These are phyloP conservation scores for Leccinum imitatum DNA, from an alignment of 768 basidiomycete species.

Conservation along the genomic window DNA sequence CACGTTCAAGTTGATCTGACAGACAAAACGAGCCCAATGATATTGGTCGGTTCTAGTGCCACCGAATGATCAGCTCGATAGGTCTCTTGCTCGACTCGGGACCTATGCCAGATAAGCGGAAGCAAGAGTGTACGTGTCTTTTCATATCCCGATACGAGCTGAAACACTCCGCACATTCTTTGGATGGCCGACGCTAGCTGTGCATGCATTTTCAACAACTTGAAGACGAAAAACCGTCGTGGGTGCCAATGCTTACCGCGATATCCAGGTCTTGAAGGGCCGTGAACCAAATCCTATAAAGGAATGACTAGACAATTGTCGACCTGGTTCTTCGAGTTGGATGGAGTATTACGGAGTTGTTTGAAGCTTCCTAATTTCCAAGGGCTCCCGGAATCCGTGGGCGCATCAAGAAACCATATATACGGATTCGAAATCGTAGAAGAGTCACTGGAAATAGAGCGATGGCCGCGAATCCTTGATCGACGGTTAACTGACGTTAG, in stretches of 20 bases:
- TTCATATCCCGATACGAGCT: constrained; percentile 17
- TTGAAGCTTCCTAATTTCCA: background rate
- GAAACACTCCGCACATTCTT: constrained; percentile 8
- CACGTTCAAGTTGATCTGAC: background rate
- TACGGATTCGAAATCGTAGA: background rate
- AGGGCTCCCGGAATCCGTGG: background rate
- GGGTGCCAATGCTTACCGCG: background rate
- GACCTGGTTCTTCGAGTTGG: background rate
- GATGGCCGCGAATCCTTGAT: constrained; percentile 13
- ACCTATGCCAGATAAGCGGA: background rate
- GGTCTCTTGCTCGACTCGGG: background rate
- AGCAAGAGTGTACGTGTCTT: background rate
- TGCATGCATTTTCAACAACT: background rate
- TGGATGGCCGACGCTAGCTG: constrained; percentile 6
- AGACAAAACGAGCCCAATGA: background rate
- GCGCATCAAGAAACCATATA: background rate
- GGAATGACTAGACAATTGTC: background rate
- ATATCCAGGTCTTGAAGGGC: background rate
- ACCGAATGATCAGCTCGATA: background rate
- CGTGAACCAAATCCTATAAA: background rate
- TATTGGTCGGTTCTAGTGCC: background rate
- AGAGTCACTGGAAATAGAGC: background rate
- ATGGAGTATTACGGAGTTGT: background rate
- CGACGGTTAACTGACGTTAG: constrained; percentile 9
- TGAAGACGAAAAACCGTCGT: background rate